These are phyloP conservation scores for Phylloporus arenicola DNA, from an alignment of 768 basidiomycete genomes.

Conservation along the genomic window DNA sequence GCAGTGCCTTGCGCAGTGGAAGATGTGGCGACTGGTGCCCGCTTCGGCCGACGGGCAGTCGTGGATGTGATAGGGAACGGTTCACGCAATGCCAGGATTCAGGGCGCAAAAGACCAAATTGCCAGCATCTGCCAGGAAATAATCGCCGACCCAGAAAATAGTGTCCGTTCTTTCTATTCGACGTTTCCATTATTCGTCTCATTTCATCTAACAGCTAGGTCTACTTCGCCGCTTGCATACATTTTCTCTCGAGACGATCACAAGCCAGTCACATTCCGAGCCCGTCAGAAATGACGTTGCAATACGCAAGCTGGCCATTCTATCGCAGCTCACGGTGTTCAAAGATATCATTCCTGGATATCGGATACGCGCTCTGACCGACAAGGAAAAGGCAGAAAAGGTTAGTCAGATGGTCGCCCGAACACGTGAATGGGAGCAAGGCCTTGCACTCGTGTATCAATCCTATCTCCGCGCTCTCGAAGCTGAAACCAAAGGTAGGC, in stretches of 20 bases:
- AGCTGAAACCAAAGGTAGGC: constrained; percentile 70
- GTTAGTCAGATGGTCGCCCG: constrained; percentile 88
- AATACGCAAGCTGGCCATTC: constrained; percentile 81
- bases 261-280: constrained; percentile 60
- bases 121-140: constrained; percentile 92
- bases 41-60: constrained; percentile 83
- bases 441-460: constrained; percentile 84
- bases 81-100: constrained; percentile 62
- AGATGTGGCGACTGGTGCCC: constrained; percentile 76
- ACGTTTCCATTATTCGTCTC: constrained; percentile 6
- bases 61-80: constrained; percentile 61
- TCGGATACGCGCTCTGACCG: constrained; percentile 86
- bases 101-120: constrained; percentile 88
- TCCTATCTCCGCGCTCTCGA: constrained; percentile 82
- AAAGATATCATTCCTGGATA: constrained; percentile 96
- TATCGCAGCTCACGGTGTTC: constrained; percentile 91
- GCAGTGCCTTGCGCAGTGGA: constrained; percentile 39
- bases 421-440: constrained; percentile 94
- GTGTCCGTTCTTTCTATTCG: constrained; percentile 47
- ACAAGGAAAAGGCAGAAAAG: constrained; percentile 87
- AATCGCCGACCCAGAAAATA: constrained; percentile 90
- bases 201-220: constrained; percentile 55
- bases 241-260: constrained; percentile 76
- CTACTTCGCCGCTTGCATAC: constrained; percentile 84
- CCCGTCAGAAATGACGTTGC: constrained; percentile 73